These are phyloP conservation scores for Heimioporus sp. DNA, from an alignment of 768 basidiomycete species.

Conservation along the genomic window DNA sequence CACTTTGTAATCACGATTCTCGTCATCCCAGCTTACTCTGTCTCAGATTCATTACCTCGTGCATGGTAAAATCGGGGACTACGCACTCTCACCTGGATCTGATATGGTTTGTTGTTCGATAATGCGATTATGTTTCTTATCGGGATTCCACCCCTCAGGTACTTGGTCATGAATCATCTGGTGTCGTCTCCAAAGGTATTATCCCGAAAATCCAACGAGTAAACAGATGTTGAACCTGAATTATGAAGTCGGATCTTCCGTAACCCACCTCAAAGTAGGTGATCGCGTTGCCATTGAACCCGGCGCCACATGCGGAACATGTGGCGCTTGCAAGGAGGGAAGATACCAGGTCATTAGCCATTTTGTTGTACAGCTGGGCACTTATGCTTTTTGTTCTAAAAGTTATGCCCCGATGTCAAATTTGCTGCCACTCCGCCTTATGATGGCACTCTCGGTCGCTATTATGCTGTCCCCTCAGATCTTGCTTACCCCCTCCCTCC, in stretches of 20 bases:
- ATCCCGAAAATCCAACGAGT: background rate
- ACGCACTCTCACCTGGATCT: slow-evolving; percentile 57
- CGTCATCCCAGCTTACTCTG: slow-evolving; percentile 5
- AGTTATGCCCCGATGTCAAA: slow-evolving; percentile 84
- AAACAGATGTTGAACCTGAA: background rate
- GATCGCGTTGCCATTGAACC: slow-evolving; percentile 93
- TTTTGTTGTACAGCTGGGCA: background rate
- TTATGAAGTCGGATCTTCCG: slow-evolving; percentile 64
- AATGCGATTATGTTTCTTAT: background rate
- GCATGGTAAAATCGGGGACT: slow-evolving; percentile 80
- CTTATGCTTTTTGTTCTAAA: slow-evolving; percentile 1
- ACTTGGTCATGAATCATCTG: slow-evolving; percentile 92
- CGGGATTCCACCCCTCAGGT: slow-evolving; percentile 47
- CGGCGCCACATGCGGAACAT: slow-evolving; percentile 80
- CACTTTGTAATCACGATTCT: background rate
- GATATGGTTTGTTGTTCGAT: slow-evolving; percentile 60
- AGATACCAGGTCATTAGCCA: slow-evolving; percentile 64
- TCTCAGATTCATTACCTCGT: slow-evolving; percentile 72
- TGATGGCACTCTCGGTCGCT: slow-evolving; percentile 85
- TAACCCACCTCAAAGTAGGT: slow-evolving; percentile 75
- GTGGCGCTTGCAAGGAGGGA: slow-evolving; percentile 82
- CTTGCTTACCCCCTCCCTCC: slow-evolving; percentile 81
- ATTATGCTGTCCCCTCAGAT: slow-evolving; percentile 84
- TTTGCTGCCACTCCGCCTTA: slow-evolving; percentile 95
- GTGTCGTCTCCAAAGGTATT: slow-evolving; percentile 66